A percentile compares a stretch with the other conserved stretches of the same genome.
phyloP scores from a whole-genome alignment of 1,284 basidiomycete species.

The Cryptococcus hybrid region DNA sequence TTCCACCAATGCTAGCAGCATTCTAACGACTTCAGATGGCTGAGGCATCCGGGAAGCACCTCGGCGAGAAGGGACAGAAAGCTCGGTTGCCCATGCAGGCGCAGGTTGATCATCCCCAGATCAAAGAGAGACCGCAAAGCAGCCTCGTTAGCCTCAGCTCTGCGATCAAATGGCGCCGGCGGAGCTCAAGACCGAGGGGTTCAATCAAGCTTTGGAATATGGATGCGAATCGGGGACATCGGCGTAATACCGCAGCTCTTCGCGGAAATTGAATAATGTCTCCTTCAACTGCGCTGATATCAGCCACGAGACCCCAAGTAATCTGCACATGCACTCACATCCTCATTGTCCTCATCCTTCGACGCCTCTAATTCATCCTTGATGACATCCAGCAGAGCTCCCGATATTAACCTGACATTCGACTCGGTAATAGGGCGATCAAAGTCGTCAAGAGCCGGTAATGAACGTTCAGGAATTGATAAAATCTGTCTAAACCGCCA shows the following conservation, averaged over 20 bases:
- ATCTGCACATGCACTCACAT: slow-evolving; percentile 11
- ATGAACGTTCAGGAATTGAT: slow-evolving; percentile 33
- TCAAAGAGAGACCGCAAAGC: slow-evolving; percentile 32
- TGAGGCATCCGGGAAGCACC: slow-evolving; percentile 34
- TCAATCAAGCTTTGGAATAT: slow-evolving; percentile 25
- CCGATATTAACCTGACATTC: slow-evolving; percentile 32
- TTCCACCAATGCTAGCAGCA: slow-evolving; percentile 38
- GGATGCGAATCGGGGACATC: slow-evolving; percentile 37
- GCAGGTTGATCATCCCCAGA: slow-evolving; percentile 24
- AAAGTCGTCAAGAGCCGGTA: slow-evolving; percentile 42
- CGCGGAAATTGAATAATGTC: slow-evolving; percentile 25
- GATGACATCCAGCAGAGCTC: slow-evolving; percentile 37
- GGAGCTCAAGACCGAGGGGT: slow-evolving; percentile 20
- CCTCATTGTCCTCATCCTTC: slow-evolving; percentile 17
- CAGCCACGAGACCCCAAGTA: background rate
- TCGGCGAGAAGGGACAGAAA: slow-evolving; percentile 25
- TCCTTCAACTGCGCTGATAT: slow-evolving; percentile 11
- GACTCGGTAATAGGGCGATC: slow-evolving; percentile 41
- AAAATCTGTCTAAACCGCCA: slow-evolving; percentile 32
- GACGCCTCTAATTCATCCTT: slow-evolving; percentile 17
- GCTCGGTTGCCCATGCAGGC: slow-evolving; percentile 27
- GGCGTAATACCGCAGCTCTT: slow-evolving; percentile 43
- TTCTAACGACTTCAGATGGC: slow-evolving; percentile 36
- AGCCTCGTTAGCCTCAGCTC: slow-evolving; percentile 17
- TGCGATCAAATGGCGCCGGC: slow-evolving; percentile 7